phyloP scores from a whole-genome alignment of 805 yeast species.

The Candida khao-thaluensis region DNA sequence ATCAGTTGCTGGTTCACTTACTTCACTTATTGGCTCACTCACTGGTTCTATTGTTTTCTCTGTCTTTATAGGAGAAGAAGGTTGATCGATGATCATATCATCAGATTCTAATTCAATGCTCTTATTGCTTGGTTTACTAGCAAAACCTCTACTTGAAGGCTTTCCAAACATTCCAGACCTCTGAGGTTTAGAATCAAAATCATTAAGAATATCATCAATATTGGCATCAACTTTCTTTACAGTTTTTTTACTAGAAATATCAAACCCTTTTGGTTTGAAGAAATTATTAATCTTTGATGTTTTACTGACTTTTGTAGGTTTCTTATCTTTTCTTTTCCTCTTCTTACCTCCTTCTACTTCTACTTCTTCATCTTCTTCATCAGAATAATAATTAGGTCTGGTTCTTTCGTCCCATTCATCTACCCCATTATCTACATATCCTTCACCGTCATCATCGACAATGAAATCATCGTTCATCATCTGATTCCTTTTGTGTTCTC shows the following conservation, averaged over 20 bases:
- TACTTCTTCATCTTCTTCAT: conserved; percentile 43
- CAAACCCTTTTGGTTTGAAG: conserved; percentile 41
- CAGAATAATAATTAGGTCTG: conserved; percentile 53
- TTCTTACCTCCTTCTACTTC: conserved; percentile 22
- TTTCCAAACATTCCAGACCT: conserved; percentile 8
- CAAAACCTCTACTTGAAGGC: conserved; percentile 8
- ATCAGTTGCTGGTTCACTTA: conserved; percentile 9
- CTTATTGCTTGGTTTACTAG: background rate
- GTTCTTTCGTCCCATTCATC: conserved; percentile 77
- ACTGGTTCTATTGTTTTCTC: background rate
- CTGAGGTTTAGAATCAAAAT: conserved; percentile 28
- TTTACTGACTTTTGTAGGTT: conserved; percentile 39
- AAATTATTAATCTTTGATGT: conserved; percentile 52
- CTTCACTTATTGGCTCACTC: background rate
- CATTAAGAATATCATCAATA: conserved; percentile 67
- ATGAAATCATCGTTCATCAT: conserved; percentile 88
- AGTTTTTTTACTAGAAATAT: conserved; percentile 17
- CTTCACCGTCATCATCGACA: conserved; percentile 90
- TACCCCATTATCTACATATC: conserved; percentile 89
- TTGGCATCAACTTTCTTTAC: conserved; percentile 47
- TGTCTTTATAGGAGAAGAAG: conserved; percentile 39
- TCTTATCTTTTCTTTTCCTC: conserved; percentile 28
- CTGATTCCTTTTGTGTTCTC: conserved; percentile 75
- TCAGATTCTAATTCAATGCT: conserved; percentile 6
- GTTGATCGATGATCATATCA: conserved; percentile 24